Evolutionary conservation across 371 early-diverging fungal species (phyloP), one percentile per base, ranked within the genome.

Genomic region (Actinomortierella wolfii): DNA sequence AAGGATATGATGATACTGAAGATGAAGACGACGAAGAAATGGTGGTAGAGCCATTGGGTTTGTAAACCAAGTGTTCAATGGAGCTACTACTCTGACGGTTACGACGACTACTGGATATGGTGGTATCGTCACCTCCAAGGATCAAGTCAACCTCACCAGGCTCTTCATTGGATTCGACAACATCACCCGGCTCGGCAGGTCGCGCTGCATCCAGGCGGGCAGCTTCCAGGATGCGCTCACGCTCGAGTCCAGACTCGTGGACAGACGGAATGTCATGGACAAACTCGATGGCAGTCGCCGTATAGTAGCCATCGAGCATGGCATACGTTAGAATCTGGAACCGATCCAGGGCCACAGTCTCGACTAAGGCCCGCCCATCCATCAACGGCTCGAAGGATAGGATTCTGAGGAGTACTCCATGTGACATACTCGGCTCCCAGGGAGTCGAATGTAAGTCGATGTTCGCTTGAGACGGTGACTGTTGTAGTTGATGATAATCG

Each of bases 391-490:
- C 79, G 1, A 73, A 59, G 0, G 71, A 57, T 5, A 63, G 49
- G 6, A 81, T 59, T 14, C 78, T 79, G n/a, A 81, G 71, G 24
- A 81, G 48, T 9, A 76, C 78, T 15, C 83, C 82, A 40, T 64
- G 76, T 21, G 54, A 67, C 51, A 68, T 54, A 26, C 67, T 68
- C 25, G 74, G 59, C 9, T 62, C 67, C 40, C 67, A 67, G 41
- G 64, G 21, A 40, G 55, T 1, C 52, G 49, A 42, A 49, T 58
- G 45, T 56, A 54, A 20, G 64, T 21, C 20, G 68, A 59, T 18
- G 56, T 64, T 1, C 75, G 41, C 40, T 62, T 69, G 1, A 67
- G 39, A 0, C 24, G 51, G 20, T 60, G 57, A 1, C 54, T 55
- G 9, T 64, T 57, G 18, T 40, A 39, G 21, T 59, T 58, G 2